Conservation (phyloP, 306 rosid species). For the Prinsepia uniflora region DNA sequence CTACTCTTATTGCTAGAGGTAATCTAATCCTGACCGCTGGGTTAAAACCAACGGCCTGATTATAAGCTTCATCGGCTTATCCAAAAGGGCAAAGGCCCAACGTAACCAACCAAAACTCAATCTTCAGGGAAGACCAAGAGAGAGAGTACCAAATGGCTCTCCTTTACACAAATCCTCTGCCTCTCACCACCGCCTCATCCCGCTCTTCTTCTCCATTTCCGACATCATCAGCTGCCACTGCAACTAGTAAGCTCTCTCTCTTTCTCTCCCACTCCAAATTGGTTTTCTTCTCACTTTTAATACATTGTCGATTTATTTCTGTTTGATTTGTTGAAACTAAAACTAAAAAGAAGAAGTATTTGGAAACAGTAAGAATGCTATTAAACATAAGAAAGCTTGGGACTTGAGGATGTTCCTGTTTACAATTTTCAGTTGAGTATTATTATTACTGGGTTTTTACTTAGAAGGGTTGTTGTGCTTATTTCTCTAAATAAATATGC, state of each 20-base stretch:
- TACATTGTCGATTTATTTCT: neutral
- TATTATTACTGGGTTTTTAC: no score
- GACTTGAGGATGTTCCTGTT: neutral
- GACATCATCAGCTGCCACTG: slow-evolving; percentile 11
- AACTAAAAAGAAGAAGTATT: no score
- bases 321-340: no score
- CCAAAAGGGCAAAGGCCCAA: slow-evolving; percentile 3
- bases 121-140: neutral
- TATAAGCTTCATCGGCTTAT: slow-evolving; percentile 14
- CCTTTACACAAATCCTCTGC: slow-evolving; percentile 45
- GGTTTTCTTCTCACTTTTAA: neutral
- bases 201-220: slow-evolving; percentile 31
- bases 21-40: neutral
- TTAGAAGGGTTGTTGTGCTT: no score
- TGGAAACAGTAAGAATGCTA: no score
- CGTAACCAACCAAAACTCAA: slow-evolving; percentile 14
- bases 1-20: no score
- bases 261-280: neutral
- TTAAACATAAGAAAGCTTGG: neutral
- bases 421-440: neutral
- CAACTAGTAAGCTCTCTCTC: slow-evolving; percentile 36
- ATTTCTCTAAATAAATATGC: no score
- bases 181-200: slow-evolving; percentile 28
- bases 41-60: neutral
- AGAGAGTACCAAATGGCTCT: slow-evolving; percentile 40